Evolutionary conservation across 208 protist genomes (phyloP).

Genomic region (Endotrypanum monterogeii): DNA sequence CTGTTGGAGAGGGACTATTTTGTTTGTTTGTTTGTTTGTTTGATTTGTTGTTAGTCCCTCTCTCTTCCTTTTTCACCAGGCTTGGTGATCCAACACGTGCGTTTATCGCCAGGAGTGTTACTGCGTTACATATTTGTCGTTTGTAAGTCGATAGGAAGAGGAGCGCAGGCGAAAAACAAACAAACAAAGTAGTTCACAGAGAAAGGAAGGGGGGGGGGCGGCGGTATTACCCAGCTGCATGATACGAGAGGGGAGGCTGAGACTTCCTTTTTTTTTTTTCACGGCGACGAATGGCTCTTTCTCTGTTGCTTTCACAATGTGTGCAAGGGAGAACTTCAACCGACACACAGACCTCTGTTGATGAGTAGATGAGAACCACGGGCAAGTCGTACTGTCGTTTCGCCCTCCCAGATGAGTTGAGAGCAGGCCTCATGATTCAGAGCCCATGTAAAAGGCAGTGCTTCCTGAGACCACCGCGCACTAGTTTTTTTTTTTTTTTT

Average conservation of each 20-base stretch:
- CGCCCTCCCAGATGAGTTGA: background rate
- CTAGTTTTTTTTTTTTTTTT: background rate
- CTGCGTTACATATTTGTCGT: background rate
- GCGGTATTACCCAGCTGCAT: too few relatives aligned
- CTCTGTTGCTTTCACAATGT: background rate
- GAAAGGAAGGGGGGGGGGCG: too few relatives aligned
- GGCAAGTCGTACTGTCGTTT: background rate
- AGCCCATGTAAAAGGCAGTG: background rate
- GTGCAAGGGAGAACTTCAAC: background rate
- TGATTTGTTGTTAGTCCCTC: background rate
- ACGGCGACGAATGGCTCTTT: background rate
- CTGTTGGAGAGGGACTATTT: background rate
- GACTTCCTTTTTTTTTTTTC: background rate
- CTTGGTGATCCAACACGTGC: background rate
- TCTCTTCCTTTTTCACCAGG: background rate
- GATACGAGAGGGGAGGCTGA: too few relatives aligned
- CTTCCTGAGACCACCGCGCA: background rate
- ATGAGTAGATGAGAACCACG: background rate
- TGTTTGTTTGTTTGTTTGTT: background rate
- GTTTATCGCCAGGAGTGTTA: background rate
- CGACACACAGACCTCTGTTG: background rate
- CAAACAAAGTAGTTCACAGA: too few relatives aligned
- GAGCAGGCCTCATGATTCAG: background rate
- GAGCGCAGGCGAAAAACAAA: too few relatives aligned
- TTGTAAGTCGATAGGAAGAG: too few relatives aligned